A percentile compares a stretch with the other conserved stretches of the same genome.
phyloP scores from a whole-genome alignment of 129 eudicot species.

The Chrysanthemum lavandulifolium region DNA sequence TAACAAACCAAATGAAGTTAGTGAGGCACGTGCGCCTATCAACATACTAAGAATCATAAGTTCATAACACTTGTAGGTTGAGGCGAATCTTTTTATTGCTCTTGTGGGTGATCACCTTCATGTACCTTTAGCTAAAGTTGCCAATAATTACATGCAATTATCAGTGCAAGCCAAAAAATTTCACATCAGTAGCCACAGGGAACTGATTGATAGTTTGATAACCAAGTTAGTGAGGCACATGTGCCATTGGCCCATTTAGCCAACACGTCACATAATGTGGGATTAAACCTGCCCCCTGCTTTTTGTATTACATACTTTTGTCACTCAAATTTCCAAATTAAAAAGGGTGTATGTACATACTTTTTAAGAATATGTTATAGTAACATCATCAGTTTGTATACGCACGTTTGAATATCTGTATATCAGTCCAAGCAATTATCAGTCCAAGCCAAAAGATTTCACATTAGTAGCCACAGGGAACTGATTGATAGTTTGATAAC shows the following conservation, averaged over 20 bases:
- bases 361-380: not conserved
- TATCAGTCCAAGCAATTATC: conserved; percentile 16
- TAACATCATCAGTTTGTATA: not conserved
- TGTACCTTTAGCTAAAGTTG: conserved; percentile 16
- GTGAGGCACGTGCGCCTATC: conserved; percentile 17
- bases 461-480: not conserved
- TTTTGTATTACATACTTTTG: conserved; percentile 5
- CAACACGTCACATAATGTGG: conserved; percentile 16
- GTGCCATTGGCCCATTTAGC: conserved; percentile 16
- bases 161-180: conserved; percentile 13
- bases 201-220: conserved; percentile 20
- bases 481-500: conserved; percentile 22
- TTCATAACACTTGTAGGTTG: conserved; percentile 12
- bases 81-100: conserved; percentile 13
- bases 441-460: conserved; percentile 9
- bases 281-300: conserved; percentile 5
- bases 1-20: not conserved
- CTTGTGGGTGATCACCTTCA: conserved; percentile 29
- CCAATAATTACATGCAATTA: conserved; percentile 20
- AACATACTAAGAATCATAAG: not conserved
- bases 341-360: not conserved
- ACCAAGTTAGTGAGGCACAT: conserved; percentile 2
- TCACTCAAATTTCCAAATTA: not conserved
- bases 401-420: not conserved
- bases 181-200: not conserved